Base-by-base conservation (phyloP, 805 yeast genomes). In the Tetrapisispora nanseiensis region DNA sequence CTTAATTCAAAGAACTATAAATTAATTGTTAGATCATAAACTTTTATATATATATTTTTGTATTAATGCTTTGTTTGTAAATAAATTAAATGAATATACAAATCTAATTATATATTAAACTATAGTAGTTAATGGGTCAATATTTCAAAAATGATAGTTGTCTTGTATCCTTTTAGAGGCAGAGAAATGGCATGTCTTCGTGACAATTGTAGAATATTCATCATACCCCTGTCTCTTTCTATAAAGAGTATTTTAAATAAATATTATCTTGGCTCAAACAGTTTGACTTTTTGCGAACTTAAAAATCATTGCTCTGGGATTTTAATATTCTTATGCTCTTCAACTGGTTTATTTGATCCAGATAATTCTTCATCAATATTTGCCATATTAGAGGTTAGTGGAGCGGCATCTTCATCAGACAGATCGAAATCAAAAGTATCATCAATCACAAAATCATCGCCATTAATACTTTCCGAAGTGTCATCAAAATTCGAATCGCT, bases 401-500 rank as follows among this genome's bases (percentile, higher is more conserved):
- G 43, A 6, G n/a, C 26, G 10, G 41, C 40, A 26, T 59, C 63
- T 28, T 59, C 65, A 32, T 60, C 65, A 2, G 64, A 57, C 16
- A 61, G 40, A 43, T 61, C 65, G 37, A 61, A 60, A 37, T 61
- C 61, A 41, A 57, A 56, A 3, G 29, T 26, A 46, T 60, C 63
- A 26, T 54, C 62, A 6, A 52, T 41, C 16, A 55, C 56, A 3
- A 41, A 51, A 13, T 46, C 47, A 16, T 50, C 52, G 3, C 44
- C 49, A 3, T 46, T 16, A n/a, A 48, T 46, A 27, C 48, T 49
- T 24, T 55, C 61, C 23, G 54, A 35, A 3, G 61, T 54, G 2
- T 59, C 56, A 29, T 63, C 67, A 35, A 59, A 60, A 24, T 65
- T 68, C 8, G 68, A 62, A 36, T 80, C 83, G 7, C 82, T 81